These are phyloP conservation scores for Tricholoma sp. DNA, from an alignment of 768 basidiomycete genomes.

Conservation along the genomic window DNA sequence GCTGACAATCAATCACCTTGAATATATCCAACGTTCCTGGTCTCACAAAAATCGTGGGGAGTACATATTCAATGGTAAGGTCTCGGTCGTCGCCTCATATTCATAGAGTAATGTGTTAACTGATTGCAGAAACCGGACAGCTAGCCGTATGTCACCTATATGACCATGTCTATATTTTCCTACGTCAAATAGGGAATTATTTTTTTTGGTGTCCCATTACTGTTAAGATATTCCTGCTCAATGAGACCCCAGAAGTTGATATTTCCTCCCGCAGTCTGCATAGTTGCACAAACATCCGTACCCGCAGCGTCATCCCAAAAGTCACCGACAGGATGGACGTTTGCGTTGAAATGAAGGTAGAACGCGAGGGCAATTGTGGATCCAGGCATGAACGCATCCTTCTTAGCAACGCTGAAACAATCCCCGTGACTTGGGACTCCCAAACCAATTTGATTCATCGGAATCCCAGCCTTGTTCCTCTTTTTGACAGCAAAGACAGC, in stretches of 20 bases:
- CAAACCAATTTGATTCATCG: conserved; percentile 61
- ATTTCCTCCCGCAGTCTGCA: conserved; percentile 44
- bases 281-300: conserved; percentile 52
- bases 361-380: conserved; percentile 33
- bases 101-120: too few species aligned
- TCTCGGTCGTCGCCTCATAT: too few species aligned
- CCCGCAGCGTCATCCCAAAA: conserved; percentile 54
- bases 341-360: conserved; percentile 51
- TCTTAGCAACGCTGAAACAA: conserved; percentile 52
- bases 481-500: conserved; percentile 64
- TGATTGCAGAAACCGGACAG: too few species aligned
- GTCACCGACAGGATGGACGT: conserved; percentile 51
- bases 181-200: conserved; percentile 61
- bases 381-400: conserved; percentile 38
- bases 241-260: conserved; percentile 68
- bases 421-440: conserved; percentile 86
- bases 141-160: too few species aligned
- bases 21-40: too few species aligned
- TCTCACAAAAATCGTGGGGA: too few species aligned
- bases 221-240: conserved; percentile 46
- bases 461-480: conserved; percentile 79
- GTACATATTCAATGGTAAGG: too few species aligned
- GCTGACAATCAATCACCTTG: too few species aligned
- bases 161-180: too few species aligned
- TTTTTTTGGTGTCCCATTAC: conserved; percentile 39